Conservation (phyloP, 345 rosid genomes). For the Lagerstroemia speciosa region DNA sequence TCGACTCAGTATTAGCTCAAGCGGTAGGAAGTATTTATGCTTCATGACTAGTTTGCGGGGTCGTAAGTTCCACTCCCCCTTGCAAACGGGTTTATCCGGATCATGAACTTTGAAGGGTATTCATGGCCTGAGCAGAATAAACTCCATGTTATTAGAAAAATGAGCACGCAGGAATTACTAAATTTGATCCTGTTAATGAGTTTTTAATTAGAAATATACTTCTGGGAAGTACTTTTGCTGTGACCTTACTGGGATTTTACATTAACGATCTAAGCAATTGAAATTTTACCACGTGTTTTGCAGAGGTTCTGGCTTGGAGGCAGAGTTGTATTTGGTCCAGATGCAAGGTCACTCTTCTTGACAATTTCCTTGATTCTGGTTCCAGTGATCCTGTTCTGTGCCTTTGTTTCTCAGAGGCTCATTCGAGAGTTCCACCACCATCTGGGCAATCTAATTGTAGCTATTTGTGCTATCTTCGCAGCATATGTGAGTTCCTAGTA, state of each 20-base stretch:
- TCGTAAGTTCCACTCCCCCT: too few species aligned
- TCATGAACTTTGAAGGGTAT: too few species aligned
- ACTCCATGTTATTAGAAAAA: too few species aligned
- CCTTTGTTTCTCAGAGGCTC: slow-evolving; percentile 50
- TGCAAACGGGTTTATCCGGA: too few species aligned
- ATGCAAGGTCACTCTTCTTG: slow-evolving; percentile 64
- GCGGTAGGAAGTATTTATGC: too few species aligned
- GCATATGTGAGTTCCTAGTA: slow-evolving; percentile 36
- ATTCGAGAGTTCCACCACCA: slow-evolving; percentile 37
- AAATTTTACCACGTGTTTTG: slow-evolving; percentile 12
- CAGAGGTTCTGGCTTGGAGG: slow-evolving; percentile 78
- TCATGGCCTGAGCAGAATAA: too few species aligned
- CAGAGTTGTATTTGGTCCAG: slow-evolving; percentile 77
- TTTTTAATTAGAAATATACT: neutral
- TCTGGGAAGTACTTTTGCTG: neutral
- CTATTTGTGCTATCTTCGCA: slow-evolving; percentile 30
- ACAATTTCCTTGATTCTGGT: slow-evolving; percentile 51
- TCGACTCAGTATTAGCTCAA: too few species aligned
- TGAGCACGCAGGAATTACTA: neutral
- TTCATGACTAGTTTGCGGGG: too few species aligned
- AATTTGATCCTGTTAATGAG: neutral
- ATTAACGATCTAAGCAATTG: neutral
- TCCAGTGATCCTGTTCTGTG: slow-evolving; percentile 66
- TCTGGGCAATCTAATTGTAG: slow-evolving; percentile 32
- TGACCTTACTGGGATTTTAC: neutral